phyloP scores from a whole-genome alignment of 306 rosid genomes.

The Sicyos baderoa region DNA sequence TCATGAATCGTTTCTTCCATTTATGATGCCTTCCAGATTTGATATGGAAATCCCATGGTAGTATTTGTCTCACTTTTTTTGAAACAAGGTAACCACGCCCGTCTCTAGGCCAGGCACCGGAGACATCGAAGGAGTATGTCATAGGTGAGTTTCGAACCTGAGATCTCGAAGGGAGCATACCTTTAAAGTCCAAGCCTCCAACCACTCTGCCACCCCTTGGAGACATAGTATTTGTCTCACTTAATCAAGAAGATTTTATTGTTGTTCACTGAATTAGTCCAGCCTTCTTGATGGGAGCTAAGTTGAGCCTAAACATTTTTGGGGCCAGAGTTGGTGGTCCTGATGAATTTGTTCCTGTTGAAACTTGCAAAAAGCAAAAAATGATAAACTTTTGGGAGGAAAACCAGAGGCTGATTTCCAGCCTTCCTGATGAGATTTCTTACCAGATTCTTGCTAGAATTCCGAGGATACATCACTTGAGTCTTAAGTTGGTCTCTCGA shows the following conservation, averaged over 20 bases:
- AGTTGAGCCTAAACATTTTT: slow-evolving; percentile 46
- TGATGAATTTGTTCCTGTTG: slow-evolving; percentile 35
- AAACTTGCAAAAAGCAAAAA: slow-evolving; percentile 65
- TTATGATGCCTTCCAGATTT: slow-evolving; percentile 11
- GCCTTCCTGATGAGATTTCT: slow-evolving; percentile 87
- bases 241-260: slow-evolving; percentile 5
- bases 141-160: no score
- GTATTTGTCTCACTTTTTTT: background rate
- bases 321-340: slow-evolving; percentile 27
- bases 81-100: no score
- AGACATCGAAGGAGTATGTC: no score
- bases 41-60: slow-evolving; percentile 7
- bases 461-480: slow-evolving; percentile 60
- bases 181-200: no score
- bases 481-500: slow-evolving; percentile 54
- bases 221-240: background rate
- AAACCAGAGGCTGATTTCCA: slow-evolving; percentile 63
- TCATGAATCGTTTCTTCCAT: background rate
- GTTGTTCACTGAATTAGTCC: slow-evolving; percentile 11
- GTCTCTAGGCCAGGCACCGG: no score
- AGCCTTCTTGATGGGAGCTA: slow-evolving; percentile 47
- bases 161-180: no score
- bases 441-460: slow-evolving; percentile 82
- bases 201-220: no score
- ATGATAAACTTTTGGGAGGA: slow-evolving; percentile 46